These are phyloP conservation scores for Fraxinus greggii DNA, from an alignment of 305 asterid genomes.

Conservation along the genomic window DNA sequence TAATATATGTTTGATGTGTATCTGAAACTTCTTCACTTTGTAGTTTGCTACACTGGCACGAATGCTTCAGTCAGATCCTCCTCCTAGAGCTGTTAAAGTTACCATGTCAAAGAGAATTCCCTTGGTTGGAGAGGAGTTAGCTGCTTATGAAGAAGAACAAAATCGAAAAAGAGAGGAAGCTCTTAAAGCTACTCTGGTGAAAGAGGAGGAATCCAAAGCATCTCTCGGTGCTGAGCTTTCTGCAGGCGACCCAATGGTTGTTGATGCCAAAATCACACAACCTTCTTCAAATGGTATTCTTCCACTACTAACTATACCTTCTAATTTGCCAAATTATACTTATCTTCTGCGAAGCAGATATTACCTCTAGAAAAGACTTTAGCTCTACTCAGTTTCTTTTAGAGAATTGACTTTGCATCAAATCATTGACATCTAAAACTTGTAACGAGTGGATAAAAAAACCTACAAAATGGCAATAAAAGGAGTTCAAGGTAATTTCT, in stretches of 20 bases:
- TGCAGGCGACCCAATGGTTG: slow-evolving; percentile 64
- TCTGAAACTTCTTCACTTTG: slow-evolving; percentile 31
- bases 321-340: slow-evolving; percentile 12
- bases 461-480: not conserved
- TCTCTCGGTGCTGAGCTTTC: slow-evolving; percentile 49
- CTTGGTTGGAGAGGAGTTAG: slow-evolving; percentile 95
- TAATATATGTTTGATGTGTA: slow-evolving; percentile 9
- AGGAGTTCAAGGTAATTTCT: not conserved
- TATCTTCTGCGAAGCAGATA: slow-evolving; percentile 1
- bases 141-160: slow-evolving; percentile 97
- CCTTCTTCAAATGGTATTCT: slow-evolving; percentile 59
- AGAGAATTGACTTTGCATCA: not conserved
- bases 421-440: not conserved
- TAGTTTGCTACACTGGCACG: slow-evolving; percentile 93
- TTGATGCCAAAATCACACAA: slow-evolving; percentile 53
- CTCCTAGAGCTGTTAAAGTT: slow-evolving; percentile 98
- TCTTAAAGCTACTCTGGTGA: slow-evolving; percentile 69
- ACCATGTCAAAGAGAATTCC: slow-evolving; percentile 87
- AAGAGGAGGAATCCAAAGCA: slow-evolving; percentile 87
- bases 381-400: not conserved
- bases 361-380: not conserved
- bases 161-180: slow-evolving; percentile 78
- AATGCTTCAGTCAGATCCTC: slow-evolving; percentile 96
- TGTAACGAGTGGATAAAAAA: not conserved
- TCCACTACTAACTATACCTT: slow-evolving; percentile 9